Evolutionary conservation across 345 rosid genomes (phyloP).

Genomic region (Fremontodendron californicum): DNA sequence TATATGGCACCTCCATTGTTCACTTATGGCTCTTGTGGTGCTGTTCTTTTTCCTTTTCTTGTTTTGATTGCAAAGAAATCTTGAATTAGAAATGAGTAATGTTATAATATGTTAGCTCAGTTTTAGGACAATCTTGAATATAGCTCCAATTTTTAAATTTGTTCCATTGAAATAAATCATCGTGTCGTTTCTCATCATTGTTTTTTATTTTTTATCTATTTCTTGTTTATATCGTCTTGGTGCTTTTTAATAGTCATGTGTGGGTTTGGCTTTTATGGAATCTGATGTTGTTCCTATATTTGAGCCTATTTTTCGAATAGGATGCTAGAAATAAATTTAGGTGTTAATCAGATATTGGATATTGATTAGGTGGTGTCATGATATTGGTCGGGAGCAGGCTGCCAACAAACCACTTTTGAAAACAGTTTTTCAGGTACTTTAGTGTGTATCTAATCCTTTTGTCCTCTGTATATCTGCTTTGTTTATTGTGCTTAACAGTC

Average conservation of each 20-base stretch:
- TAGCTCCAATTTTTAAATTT: background rate
- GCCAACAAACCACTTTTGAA: slow-evolving; percentile 86
- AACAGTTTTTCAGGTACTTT: slow-evolving; percentile 78
- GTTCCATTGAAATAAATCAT: background rate
- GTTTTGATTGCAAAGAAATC: background rate
- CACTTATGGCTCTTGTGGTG: background rate
- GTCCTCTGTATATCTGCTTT: background rate
- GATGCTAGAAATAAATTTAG: slow-evolving; percentile 9
- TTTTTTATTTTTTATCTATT: background rate
- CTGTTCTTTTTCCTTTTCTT: background rate
- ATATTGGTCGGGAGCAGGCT: slow-evolving; percentile 92
- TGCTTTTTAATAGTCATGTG: background rate
- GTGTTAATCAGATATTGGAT: slow-evolving; percentile 18
- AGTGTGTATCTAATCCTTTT: background rate
- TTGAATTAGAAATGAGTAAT: background rate
- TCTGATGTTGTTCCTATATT: background rate
- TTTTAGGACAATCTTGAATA: background rate
- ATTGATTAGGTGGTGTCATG: slow-evolving; percentile 78
- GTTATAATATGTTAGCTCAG: background rate
- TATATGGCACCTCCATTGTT: background rate
- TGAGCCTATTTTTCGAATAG: background rate
- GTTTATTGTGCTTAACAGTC: slow-evolving; percentile 11
- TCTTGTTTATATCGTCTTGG: background rate
- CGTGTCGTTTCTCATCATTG: background rate
- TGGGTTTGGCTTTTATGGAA: background rate